Base-by-base conservation (phyloP, 2,329 filamentous ascomycete genomes). In the Aspergillus glaucus region DNA sequence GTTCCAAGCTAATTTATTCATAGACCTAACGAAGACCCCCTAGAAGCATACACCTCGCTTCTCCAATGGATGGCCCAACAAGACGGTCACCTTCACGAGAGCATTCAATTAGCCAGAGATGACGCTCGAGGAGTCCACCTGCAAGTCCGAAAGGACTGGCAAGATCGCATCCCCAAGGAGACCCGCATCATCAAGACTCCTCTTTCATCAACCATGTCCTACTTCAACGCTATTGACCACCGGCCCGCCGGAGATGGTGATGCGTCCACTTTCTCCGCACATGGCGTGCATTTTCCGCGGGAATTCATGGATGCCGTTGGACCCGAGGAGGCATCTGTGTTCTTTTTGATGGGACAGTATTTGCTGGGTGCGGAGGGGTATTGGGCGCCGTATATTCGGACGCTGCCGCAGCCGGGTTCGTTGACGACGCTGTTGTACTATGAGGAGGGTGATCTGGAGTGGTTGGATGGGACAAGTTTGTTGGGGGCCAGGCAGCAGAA, bases 311-410 rank as follows among this genome's bases (percentile, higher is more conserved):
- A 71, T 1, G 58, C 61, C 4, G 65, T 76, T 2, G 76, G 78
- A 1, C 76, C 81, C 0, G 79, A 86, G 55, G 79, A 86, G 49
- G 68, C 84, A 44, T 78, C 81, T 7, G 78, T 84, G 3, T 85
- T 88, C 66, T 85, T 87, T 54, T 74, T 90, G 5, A 75, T 87
- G 61, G 80, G 84, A 52, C 81, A 90, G 62, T 83, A 81, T 60
- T 71, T 88, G 28, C 66, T 76, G 2, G 79, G 78, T 1, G 48
- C 66, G 2, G 60, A 74, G 2, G 86, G 85, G 0, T 81, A 79
- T 55, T 90, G 86, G 86, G 75, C 72, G 62, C 77, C 82, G 1
- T 90, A 90, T 65, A 79, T 89, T 54, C 68, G 70, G 8, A 79
- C 79, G 0, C 73, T 90, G 0, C 85, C 86, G 1, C 79, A 81